Conservation (phyloP, 495 filamentous ascomycete genomes). For the Neurospora sp. region DNA sequence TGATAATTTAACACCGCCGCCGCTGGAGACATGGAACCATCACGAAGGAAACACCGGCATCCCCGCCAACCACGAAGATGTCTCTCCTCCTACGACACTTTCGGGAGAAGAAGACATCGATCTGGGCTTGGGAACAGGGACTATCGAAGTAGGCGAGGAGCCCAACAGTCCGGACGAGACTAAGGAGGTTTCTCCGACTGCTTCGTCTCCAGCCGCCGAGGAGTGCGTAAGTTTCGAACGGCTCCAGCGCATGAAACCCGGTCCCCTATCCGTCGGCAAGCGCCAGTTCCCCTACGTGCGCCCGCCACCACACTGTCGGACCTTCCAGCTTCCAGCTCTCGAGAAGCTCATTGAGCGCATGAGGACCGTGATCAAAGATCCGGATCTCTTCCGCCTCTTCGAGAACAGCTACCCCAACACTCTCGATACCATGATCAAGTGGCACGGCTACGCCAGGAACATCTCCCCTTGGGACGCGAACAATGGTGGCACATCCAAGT, state of each 20-base stretch:
- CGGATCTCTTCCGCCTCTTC: conserved; percentile 51
- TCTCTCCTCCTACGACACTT: background rate
- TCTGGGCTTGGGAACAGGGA: background rate
- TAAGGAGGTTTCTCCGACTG: background rate
- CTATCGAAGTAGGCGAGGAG: background rate
- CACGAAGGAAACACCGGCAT: background rate
- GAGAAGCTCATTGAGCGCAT: conserved; percentile 40
- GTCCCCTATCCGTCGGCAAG: conserved; percentile 27
- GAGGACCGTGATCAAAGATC: conserved; percentile 40
- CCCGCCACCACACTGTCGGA: conserved; percentile 46
- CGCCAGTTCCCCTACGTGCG: conserved; percentile 45
- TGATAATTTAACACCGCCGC: background rate
- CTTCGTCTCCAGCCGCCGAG: background rate
- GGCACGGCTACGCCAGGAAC: conserved; percentile 42
- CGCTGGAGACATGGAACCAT: background rate
- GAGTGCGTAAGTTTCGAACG: conserved; percentile 12
- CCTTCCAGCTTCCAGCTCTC: conserved; percentile 43
- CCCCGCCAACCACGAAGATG: background rate
- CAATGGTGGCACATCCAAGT: background rate
- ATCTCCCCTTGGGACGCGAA: background rate
- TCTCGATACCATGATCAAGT: conserved; percentile 51
- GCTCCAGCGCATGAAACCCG: conserved; percentile 17
- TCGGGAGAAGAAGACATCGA: background rate
- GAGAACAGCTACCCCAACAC: conserved; percentile 52
- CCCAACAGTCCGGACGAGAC: background rate